Base-by-base conservation (phyloP, 2,329 filamentous ascomycete genomes). In the Colletotrichum viniferum region DNA sequence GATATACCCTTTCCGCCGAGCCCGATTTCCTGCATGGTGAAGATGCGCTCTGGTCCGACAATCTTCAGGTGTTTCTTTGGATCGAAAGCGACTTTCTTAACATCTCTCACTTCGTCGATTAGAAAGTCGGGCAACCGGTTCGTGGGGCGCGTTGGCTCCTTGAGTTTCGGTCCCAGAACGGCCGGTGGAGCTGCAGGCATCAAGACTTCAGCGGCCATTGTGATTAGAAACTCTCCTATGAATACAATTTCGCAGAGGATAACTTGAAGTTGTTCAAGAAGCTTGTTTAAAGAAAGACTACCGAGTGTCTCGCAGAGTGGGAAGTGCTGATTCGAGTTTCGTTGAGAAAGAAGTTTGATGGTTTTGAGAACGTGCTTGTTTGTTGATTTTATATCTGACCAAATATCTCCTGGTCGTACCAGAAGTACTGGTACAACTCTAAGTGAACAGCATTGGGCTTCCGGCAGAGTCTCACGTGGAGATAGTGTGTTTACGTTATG, bases 1-100 rank as follows among this genome's bases (percentile, higher is more conserved):
- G 92, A 94, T 32, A 94, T 87, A 7, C 92, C 92, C 66, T 84
- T 86, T 72, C 87, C 86, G 36, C 90, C 86, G 61, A 90, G 89
- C 4, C 90, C 91, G 69, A 94, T 86, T 38, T 93, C 92, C 78
- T 88, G 86, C 92, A 94, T 94, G 21, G 86, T 90, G 78, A 90
- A 83, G 61, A 90, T 83, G 77, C 89, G 87, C n/a, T 87, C 84
- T 14, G 89, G 87, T 10, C 86, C 81, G 66, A 87, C 84, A 80
- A 88, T 92, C 24, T 83, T 82, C 21, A 94, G 81, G 80, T 94
- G 92, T 80, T 87, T 89, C 58, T 83, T 79, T 3, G 91, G 87
- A 63, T 90, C 83, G 79, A 93, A 94, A 4, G 74, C 76, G 70
- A 80, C 81, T 4, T 69, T 64, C 18, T 76, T 66, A 4, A 65